A percentile compares a stretch with the other conserved stretches of the same genome.
Conservation (phyloP, 208 protist genomes). For the Leishmania major region DNA sequence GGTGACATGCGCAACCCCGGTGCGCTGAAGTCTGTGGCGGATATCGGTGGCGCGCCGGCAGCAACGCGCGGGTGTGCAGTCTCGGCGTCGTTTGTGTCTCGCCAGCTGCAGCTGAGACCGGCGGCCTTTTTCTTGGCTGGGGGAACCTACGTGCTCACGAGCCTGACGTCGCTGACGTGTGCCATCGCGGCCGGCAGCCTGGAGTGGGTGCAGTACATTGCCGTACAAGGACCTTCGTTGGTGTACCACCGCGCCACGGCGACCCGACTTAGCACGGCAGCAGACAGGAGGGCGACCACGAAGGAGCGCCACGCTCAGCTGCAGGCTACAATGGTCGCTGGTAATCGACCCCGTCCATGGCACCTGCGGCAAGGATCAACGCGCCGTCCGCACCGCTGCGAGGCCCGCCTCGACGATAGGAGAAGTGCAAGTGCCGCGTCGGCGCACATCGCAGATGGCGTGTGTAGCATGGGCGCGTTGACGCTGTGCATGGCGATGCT, state of each 20-base stretch:
- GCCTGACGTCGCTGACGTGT: constrained; percentile 58
- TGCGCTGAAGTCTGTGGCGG: background rate
- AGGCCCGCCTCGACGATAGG: background rate
- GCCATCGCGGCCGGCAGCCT: constrained; percentile 61
- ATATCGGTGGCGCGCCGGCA: constrained; percentile 5
- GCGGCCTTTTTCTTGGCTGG: constrained; percentile 38
- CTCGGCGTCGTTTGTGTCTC: constrained; percentile 17
- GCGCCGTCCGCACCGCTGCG: constrained; percentile 38
- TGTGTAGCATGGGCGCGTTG: constrained; percentile 49
- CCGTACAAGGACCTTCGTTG: constrained; percentile 45
- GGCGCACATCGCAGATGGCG: constrained; percentile 23
- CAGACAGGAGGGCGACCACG: constrained; percentile 1
- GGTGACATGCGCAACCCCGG: background rate
- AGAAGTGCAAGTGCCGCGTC: constrained; percentile 1
- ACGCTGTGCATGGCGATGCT: constrained; percentile 52
- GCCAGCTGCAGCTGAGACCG: constrained; percentile 19
- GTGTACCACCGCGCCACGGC: constrained; percentile 55
- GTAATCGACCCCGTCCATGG: constrained; percentile 12
- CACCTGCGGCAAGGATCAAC: constrained; percentile 11
- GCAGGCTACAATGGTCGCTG: background rate
- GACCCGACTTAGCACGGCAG: constrained; percentile 19
- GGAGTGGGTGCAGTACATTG: constrained; percentile 72
- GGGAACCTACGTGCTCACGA: constrained; percentile 49
- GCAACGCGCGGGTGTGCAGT: constrained; percentile 28
- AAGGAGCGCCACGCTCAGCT: background rate